Base-by-base conservation (phyloP, 768 basidiomycete species). In the Psilocybe cyanescens region DNA sequence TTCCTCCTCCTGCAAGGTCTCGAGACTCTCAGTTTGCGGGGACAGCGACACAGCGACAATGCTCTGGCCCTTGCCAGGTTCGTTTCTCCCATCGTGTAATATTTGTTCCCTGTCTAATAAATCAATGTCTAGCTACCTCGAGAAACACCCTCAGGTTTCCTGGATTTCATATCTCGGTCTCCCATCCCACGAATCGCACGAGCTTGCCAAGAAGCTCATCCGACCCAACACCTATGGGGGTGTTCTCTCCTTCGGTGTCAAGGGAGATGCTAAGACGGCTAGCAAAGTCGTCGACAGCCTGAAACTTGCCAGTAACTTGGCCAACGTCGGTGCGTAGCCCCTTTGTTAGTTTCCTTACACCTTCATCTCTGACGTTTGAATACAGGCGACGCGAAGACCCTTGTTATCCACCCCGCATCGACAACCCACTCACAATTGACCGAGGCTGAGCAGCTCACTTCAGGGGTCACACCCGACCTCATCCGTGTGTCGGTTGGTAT, bases 131-230 rank as follows among this genome's bases (percentile, higher is more conserved):
- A 79, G 77, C 41, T 90, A 81, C 78, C 83, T 94, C 35, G 79
- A 87, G 67, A 72, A 81, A 51, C 86, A 94, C 70, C 82, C 85
- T 7, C 80, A 82, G 33, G 83, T 95, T 39, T 74, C 83, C 1
- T 95, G 90, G 92, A 89, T 94, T 1, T 87, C 86, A 0, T 95
- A 94, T 68, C 82, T 87, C 45, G 94, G 94, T 5, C 81, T 94
- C 1, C 70, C 74, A 53, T 74, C 70, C 2, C 94, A 95, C 71
- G 70, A 78, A 0, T 87, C 86, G 37, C 80, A 95, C 72, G 73
- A 73, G 49, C 70, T 81, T 5, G 92, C 91, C 9, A 78, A 81
- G 67, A 76, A 80, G 60, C 75, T 86, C 35, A 75, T 93, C 55
- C 79, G 87, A 4, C 71, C 75, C 0, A 79, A 82, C 58, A 74